Percentiles rank a stretch among this genome's conserved stretches.
phyloP scores from a whole-genome alignment of 2,329 filamentous ascomycete genomes.

The Canariomyces notabilis region DNA sequence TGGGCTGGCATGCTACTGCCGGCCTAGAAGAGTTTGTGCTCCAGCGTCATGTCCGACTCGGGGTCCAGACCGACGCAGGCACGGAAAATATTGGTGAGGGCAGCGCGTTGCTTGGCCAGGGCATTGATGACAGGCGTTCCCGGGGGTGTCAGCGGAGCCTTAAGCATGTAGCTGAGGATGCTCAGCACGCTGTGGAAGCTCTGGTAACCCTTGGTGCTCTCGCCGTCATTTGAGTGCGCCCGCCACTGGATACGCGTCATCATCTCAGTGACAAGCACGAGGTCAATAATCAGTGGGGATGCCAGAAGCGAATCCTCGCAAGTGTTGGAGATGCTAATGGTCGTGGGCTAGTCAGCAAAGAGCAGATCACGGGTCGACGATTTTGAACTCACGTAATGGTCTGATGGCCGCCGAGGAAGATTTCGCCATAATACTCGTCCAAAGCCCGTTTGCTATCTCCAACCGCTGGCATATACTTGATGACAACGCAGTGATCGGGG shows the following conservation, averaged over 20 bases:
- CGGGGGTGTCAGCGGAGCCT: slow-evolving; percentile 88
- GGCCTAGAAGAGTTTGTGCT: slow-evolving; percentile 87
- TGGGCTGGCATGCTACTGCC: neutral
- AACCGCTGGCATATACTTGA: slow-evolving; percentile 99
- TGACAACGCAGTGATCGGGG: slow-evolving; percentile 96
- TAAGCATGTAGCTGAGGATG: slow-evolving; percentile 97
- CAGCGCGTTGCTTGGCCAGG: slow-evolving; percentile 90
- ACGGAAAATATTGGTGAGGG: slow-evolving; percentile 96
- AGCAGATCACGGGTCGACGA: neutral
- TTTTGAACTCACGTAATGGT: slow-evolving; percentile 67
- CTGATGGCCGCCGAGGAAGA: slow-evolving; percentile 98
- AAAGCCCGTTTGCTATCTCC: slow-evolving; percentile 98
- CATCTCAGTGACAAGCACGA: slow-evolving; percentile 89
- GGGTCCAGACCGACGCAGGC: slow-evolving; percentile 95
- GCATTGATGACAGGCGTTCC: slow-evolving; percentile 95
- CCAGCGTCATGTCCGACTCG: slow-evolving; percentile 97
- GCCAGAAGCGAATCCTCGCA: slow-evolving; percentile 97
- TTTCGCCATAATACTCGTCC: slow-evolving; percentile 98
- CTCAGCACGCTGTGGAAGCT: slow-evolving; percentile 96
- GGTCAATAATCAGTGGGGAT: slow-evolving; percentile 93
- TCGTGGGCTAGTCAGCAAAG: neutral
- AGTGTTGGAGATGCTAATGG: slow-evolving; percentile 82
- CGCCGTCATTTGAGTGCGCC: slow-evolving; percentile 48
- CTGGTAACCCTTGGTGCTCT: slow-evolving; percentile 65
- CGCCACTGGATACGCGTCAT: slow-evolving; percentile 99